phyloP scores from a whole-genome alignment of 2,329 filamentous ascomycete genomes.

The Penicillium corylophilum region DNA sequence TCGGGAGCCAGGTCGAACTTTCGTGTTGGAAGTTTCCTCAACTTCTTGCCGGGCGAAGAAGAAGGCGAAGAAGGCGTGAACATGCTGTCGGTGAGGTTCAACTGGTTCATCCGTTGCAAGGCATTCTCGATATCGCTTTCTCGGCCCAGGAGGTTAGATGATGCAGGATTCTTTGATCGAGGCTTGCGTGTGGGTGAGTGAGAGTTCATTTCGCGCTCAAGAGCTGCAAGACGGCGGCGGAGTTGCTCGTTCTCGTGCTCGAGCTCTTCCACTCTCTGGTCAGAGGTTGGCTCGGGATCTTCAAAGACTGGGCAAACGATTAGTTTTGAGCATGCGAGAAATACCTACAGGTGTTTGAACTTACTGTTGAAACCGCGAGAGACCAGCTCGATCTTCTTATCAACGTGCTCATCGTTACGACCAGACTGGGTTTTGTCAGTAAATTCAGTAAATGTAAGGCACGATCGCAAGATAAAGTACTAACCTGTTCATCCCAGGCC shows the following conservation, averaged over 20 bases:
- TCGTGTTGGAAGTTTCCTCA: conserved; percentile 46
- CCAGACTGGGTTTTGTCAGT: conserved; percentile 50
- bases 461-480: background rate
- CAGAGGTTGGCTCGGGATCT: conserved; percentile 49
- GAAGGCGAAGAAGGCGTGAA: conserved; percentile 28
- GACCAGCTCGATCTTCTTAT: conserved; percentile 79
- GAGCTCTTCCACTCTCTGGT: conserved; percentile 64
- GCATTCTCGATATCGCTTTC: conserved; percentile 44
- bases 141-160: conserved; percentile 32
- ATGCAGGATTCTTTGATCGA: conserved; percentile 33
- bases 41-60: conserved; percentile 39
- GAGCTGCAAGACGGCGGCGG: conserved; percentile 60
- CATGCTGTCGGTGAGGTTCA: conserved; percentile 39
- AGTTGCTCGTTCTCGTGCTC: conserved; percentile 71
- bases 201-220: conserved; percentile 65
- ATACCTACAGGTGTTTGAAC: conserved; percentile 1
- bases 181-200: conserved; percentile 62
- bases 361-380: conserved; percentile 55
- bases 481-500: conserved; percentile 70
- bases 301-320: conserved; percentile 42
- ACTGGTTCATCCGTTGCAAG: conserved; percentile 39
- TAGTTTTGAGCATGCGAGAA: background rate
- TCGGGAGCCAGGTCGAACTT: conserved; percentile 50
- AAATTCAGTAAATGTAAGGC: no score
- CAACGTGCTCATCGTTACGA: conserved; percentile 77